Base-by-base conservation (phyloP, 129 eudicot genomes). In the Tagetes erecta region DNA sequence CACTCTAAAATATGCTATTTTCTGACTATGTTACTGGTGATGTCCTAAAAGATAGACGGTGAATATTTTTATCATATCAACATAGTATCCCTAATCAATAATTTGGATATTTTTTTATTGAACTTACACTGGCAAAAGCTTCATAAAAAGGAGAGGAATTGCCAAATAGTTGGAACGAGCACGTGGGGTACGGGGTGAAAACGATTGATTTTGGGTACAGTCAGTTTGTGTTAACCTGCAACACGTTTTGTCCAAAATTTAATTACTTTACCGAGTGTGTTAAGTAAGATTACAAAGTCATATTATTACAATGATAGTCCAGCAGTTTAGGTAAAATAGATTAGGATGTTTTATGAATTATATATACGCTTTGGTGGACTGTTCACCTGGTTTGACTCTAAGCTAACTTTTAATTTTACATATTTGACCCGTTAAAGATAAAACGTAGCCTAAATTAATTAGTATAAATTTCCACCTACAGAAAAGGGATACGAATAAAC, bases 161-260 rank as follows among this genome's bases (percentile, higher is more conserved):
- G 34, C 33, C 14, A 53, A 53, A 14, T 53, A 53, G 59, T 20
- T 5, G 59, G 59, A 10, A 53, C 34, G 34, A 53, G 59, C 34
- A 14, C 2, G 59, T 53, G 14, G 59, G 59, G 3, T 20, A 53
- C 20, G 59, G 10, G 34, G 59, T 20, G 31, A 53, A 53, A 20
- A 20, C 30, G 31, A 14, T 20, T 53, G 34, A 5, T 53, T 53
- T n/a, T 52, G n/a, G 58, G 58, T 52, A 52, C 58, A 52, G 8
- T 13, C 58, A 52, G 58, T 52, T 53, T 14, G 10, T 53, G 59
- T 53, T 53, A 51, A 53, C 59, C 59, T 53, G 59, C 5, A 53
- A 53, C 59, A 53, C 59, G 20, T 53, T 53, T 5, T 53, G 34
- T 53, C 59, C 59, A 53, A 52, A 51, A n/a, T 5, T 52, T 52